phyloP scores from a whole-genome alignment of 1,284 basidiomycete species.

The Ganoderma sinense region DNA sequence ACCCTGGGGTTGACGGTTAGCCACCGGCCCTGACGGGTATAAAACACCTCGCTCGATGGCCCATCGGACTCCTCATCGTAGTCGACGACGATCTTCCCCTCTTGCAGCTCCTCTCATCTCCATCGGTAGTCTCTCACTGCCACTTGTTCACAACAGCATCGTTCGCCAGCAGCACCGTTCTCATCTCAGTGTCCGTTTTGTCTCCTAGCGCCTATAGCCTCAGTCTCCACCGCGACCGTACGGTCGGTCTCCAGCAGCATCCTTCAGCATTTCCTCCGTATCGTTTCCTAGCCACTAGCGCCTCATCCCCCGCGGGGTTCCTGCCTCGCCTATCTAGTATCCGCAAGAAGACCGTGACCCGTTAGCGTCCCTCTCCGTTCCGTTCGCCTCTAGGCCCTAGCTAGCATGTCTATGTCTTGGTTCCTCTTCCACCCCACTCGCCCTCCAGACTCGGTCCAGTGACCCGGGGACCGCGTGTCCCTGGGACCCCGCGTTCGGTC shows the following conservation, averaged over 20 bases:
- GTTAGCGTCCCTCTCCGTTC: no score
- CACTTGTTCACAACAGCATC: no score
- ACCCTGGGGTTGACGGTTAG: neutral
- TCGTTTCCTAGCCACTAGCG: neutral
- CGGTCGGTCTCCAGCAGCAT: neutral
- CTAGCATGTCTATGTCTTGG: neutral
- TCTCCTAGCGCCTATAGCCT: no score
- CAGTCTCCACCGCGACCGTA: no score
- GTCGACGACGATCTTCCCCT: neutral
- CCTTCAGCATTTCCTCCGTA: neutral
- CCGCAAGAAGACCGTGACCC: slow-evolving; percentile 3
- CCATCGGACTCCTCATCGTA: neutral
- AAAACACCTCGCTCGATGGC: neutral
- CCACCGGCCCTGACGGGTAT: neutral
- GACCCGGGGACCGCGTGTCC: neutral
- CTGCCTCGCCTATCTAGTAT: neutral
- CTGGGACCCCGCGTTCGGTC: neutral
- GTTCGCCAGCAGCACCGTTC: no score
- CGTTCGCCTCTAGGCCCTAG: no score
- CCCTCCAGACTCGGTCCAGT: no score
- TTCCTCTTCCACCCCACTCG: neutral
- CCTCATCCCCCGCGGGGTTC: no score
- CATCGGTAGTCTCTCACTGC: neutral
- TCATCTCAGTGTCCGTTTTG: no score
- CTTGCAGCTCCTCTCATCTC: no score